These are phyloP conservation scores for Syzygium oleosum DNA, from an alignment of 345 rosid species.

Conservation along the genomic window DNA sequence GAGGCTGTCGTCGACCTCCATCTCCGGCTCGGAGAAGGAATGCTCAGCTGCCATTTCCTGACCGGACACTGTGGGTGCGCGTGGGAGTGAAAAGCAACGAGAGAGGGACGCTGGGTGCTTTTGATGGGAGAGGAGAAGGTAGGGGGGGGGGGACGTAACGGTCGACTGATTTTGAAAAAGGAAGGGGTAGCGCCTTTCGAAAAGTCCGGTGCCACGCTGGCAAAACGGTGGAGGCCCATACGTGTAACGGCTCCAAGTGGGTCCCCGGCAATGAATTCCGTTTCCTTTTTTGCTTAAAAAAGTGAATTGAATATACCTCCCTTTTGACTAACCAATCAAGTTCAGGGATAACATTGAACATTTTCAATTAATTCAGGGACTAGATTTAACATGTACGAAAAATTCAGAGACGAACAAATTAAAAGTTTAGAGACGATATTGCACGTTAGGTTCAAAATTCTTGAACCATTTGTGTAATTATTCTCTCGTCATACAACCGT, in stretches of 20 bases:
- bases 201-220: not conserved
- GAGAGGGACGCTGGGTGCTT: not conserved
- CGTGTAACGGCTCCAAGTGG: slow-evolving; percentile 1
- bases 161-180: not conserved
- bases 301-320: not conserved
- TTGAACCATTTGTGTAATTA: fast-evolving
- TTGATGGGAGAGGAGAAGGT: not conserved
- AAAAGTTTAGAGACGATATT: fast-evolving
- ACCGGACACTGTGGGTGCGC: not conserved
- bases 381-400: fast-evolving
- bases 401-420: fast-evolving
- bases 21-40: slow-evolving; percentile 43
- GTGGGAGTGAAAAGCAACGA: not conserved
- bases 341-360: fast-evolving
- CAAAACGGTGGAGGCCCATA: not conserved
- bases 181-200: not conserved
- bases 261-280: not conserved
- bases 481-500: fast-evolving
- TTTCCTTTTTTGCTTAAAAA: not conserved
- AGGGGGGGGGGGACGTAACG: not conserved
- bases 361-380: fast-evolving
- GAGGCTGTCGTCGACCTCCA: slow-evolving; percentile 48
- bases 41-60: slow-evolving; percentile 25
- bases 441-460: no score
- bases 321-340: not conserved